Base-by-base conservation (phyloP, 176 grass and related monocot species). In the Secale cereale region DNA sequence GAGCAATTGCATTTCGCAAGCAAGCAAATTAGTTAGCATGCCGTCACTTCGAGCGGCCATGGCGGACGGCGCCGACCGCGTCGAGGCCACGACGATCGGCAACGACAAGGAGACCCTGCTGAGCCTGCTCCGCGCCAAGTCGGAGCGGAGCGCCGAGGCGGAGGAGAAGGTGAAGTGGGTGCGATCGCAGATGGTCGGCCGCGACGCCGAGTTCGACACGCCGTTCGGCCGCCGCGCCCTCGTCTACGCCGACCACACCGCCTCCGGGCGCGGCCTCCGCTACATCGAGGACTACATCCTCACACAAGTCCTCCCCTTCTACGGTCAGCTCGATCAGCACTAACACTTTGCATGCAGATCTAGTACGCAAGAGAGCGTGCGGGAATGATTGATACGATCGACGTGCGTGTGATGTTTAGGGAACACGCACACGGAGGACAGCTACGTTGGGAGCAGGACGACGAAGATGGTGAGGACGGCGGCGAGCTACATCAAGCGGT, bases 381-480 rank as follows among this genome's bases (percentile, higher is more conserved):
- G 62, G 66, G 25, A 32, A 20, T 25, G 22, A 35, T 17, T 27
- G 22, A 37, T 20, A 30, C 7, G 7, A 50, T 48, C 12, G 46
- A 17, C n/a, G 39, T 28, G 32, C 4, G 10, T 32, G 10, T 31
- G 45, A 27, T 59, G 0, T 41, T 29, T 28, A 97, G 95, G 92
- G 35, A 98, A 98, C 73, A 98, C 92, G 36, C 92, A 98, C 89
- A 98, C 95, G 6, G 89, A 90, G 28, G 95, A 98, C 67, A 95
- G 92, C 79, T 91, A 89, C 46, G 92, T 98, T 0, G 95, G 95
- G 23, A 86, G 89, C 91, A 72, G 65, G 82, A 98, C 89, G 56
- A 93, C 89, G 19, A 46, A 59, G 80, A 93, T 71, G 82, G 79
- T 79, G 31, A 74, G 64, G 20, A 80, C 71, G 28, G 91, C 92